Conservation (phyloP, 352 stramenopile genomes). For the Phytophthora sp. region DNA sequence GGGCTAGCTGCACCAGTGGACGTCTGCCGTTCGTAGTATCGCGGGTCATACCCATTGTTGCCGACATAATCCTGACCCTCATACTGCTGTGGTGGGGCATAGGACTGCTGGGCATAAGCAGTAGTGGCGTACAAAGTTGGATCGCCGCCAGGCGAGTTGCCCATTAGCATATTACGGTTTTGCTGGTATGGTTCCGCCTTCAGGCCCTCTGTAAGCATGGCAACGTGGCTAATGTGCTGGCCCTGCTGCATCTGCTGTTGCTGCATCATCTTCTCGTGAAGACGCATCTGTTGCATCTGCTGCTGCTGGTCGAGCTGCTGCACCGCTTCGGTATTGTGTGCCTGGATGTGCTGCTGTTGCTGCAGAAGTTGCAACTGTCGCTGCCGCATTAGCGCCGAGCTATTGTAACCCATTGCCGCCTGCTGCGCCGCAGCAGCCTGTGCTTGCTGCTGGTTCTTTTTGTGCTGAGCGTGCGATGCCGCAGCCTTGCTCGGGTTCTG, state of each 20-base stretch:
- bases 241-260: conserved; percentile 76
- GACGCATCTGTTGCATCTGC: conserved; percentile 73
- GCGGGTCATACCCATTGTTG: conserved; percentile 42
- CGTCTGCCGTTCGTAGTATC: conserved; percentile 47
- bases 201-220: conserved; percentile 45
- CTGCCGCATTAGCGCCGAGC: conserved; percentile 69
- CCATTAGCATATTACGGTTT: conserved; percentile 37
- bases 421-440: conserved; percentile 46
- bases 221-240: conserved; percentile 51
- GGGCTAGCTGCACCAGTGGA: conserved; percentile 26
- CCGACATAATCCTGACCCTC: conserved; percentile 38
- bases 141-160: conserved; percentile 38
- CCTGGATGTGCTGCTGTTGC: conserved; percentile 75
- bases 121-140: conserved; percentile 43
- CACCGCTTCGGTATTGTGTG: conserved; percentile 62
- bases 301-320: conserved; percentile 78
- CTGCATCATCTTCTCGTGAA: conserved; percentile 70
- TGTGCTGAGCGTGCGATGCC: conserved; percentile 75
- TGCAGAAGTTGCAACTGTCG: conserved; percentile 73
- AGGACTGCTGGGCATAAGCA: conserved; percentile 40
- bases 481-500: conserved; percentile 85
- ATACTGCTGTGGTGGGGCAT: conserved; percentile 41
- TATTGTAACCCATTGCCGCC: conserved; percentile 62
- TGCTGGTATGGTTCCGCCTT: conserved; percentile 49
- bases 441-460: conserved; percentile 78